Percentiles rank a stretch among this genome's conserved stretches.
Conservation (phyloP, 805 yeast species). For the Schwanniomyces polymorphus region DNA sequence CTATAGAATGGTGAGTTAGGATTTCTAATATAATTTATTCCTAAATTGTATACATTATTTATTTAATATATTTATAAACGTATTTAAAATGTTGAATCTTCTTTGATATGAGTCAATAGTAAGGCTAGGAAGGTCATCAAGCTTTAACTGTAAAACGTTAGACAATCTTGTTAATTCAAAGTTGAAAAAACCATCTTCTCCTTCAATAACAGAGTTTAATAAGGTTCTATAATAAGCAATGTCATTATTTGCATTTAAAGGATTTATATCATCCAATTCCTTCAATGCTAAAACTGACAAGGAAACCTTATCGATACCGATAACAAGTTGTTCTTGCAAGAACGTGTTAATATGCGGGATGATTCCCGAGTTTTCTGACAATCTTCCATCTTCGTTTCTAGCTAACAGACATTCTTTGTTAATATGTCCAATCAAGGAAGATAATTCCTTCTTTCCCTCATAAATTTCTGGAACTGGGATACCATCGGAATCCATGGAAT, state of each 20-base stretch:
- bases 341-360: conserved; percentile 19
- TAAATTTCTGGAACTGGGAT: conserved; percentile 24
- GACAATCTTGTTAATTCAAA: conserved; percentile 49
- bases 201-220: conserved; percentile 43
- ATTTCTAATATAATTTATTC: not conserved
- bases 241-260: conserved; percentile 16
- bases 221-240: conserved; percentile 51
- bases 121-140: conserved; percentile 33
- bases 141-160: conserved; percentile 35
- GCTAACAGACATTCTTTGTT: conserved; percentile 27
- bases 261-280: conserved; percentile 7
- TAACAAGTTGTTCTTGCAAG: conserved; percentile 2
- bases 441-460: conserved; percentile 21
- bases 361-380: conserved; percentile 31
- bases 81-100: conserved; percentile 50
- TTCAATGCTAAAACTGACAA: conserved; percentile 9
- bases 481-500: conserved; percentile 18
- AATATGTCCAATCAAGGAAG: conserved; percentile 20
- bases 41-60: conserved; percentile 5
- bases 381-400: conserved; percentile 32
- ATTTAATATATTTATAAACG: conserved; percentile 7
- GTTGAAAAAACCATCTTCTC: conserved; percentile 42
- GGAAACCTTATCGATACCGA: not conserved
- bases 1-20: conserved; percentile 50
- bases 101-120: conserved; percentile 52